phyloP scores from a whole-genome alignment of 306 rosid genomes.

The Macrotyloma uniflorum region DNA sequence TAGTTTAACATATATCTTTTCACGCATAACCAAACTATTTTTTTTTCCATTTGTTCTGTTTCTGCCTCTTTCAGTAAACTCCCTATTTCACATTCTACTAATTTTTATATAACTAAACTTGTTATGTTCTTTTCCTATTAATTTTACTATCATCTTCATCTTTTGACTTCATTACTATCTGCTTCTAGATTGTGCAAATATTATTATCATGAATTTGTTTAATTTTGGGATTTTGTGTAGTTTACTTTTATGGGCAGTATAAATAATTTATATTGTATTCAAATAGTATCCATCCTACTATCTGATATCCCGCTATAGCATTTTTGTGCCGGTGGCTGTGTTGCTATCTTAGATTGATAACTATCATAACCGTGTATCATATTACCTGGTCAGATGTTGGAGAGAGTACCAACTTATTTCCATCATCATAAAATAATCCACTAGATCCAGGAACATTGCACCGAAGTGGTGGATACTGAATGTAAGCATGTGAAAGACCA shows the following conservation, averaged over 20 bases:
- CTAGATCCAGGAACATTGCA: constrained; percentile 67
- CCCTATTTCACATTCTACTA: background rate
- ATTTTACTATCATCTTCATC: background rate
- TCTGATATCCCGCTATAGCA: background rate
- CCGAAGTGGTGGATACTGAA: constrained; percentile 75
- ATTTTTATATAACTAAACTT: background rate
- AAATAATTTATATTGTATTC: background rate
- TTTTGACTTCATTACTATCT: background rate
- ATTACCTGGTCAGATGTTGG: constrained; percentile 82
- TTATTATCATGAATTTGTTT: background rate
- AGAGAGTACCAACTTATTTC: constrained; percentile 75
- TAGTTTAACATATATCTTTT: background rate
- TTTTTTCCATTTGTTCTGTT: background rate
- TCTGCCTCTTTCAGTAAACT: background rate
- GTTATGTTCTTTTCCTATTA: background rate
- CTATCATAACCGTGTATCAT: background rate
- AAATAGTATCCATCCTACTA: background rate
- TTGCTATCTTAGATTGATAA: background rate
- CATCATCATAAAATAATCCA: constrained; percentile 92
- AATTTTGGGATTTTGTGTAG: background rate
- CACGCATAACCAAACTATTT: background rate
- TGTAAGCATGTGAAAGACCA: constrained; percentile 90
- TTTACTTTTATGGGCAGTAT: background rate
- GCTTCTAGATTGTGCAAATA: background rate
- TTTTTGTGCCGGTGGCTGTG: background rate